These are phyloP conservation scores for Xylogone sp. DNA, from an alignment of 2,329 filamentous ascomycete species.

Conservation along the genomic window DNA sequence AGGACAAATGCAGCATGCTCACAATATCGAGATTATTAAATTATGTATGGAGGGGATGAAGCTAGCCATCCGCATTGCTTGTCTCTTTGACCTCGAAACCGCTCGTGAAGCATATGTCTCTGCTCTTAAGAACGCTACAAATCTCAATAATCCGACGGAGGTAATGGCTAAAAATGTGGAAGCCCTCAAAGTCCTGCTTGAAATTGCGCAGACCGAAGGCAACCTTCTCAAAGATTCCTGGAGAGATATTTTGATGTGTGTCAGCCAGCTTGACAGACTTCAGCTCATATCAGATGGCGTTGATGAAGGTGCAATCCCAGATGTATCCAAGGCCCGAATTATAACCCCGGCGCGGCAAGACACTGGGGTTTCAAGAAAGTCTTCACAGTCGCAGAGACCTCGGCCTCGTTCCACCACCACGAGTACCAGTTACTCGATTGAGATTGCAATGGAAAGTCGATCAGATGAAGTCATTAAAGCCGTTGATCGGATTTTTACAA, in stretches of 20 bases:
- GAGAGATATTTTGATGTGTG: conserved; percentile 92
- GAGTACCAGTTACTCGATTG: conserved; percentile 53
- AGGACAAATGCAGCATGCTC: conserved; percentile 86
- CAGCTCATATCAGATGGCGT: conserved; percentile 94
- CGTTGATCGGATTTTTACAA: conserved; percentile 95
- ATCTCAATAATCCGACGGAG: conserved; percentile 91
- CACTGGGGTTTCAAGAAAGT: conserved; percentile 58
- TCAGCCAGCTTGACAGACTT: conserved; percentile 91
- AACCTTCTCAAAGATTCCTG: conserved; percentile 86
- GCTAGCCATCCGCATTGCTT: conserved; percentile 87
- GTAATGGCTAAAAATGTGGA: conserved; percentile 97
- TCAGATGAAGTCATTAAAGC: conserved; percentile 90
- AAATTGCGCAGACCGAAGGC: conserved; percentile 89
- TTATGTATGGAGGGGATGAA: conserved; percentile 95
- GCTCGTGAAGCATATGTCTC: conserved; percentile 93
- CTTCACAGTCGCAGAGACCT: conserved; percentile 53
- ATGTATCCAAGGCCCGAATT: conserved; percentile 81
- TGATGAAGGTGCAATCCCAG: conserved; percentile 86
- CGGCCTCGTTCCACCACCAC: conserved; percentile 47
- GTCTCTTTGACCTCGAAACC: conserved; percentile 89
- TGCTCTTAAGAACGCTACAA: conserved; percentile 88
- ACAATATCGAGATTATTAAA: conserved; percentile 88
- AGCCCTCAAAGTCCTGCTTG: conserved; percentile 84
- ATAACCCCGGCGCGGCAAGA: conserved; percentile 51
- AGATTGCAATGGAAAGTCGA: conserved; percentile 87